Evolutionary conservation across 73 alveolate genomes (phyloP).

Genomic region (Paramecium tetraurelia): DNA sequence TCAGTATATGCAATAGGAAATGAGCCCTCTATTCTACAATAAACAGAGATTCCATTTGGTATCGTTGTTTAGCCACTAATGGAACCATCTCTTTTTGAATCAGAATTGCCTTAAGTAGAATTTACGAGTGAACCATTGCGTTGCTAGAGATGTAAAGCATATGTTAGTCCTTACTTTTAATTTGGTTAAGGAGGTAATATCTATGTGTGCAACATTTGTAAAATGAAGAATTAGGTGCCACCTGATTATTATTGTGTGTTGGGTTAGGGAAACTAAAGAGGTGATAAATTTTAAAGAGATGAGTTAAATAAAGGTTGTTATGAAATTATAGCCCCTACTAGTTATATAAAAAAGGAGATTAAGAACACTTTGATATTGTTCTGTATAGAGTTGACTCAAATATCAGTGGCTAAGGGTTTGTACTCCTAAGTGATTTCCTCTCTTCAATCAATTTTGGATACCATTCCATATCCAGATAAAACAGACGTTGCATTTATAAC

Average conservation of each 20-base stretch:
- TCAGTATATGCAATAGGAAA: constrained; percentile 56
- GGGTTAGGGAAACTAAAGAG: constrained; percentile 57
- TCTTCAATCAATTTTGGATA: constrained; percentile 62
- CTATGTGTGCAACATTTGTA: constrained; percentile 74
- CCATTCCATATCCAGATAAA: constrained; percentile 69
- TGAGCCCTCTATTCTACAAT: constrained; percentile 45
- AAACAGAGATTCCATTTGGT: constrained; percentile 56
- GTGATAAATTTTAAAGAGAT: constrained; percentile 68
- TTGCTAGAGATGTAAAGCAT: constrained; percentile 75
- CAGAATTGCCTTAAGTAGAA: constrained; percentile 35
- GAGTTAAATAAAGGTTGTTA: constrained; percentile 77
- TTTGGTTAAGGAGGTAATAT: constrained; percentile 69
- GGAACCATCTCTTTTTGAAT: constrained; percentile 43
- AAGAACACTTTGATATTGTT: constrained; percentile 59
- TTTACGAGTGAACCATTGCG: constrained; percentile 65
- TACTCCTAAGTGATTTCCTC: constrained; percentile 60
- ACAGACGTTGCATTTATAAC: constrained; percentile 74
- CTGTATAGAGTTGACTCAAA: constrained; percentile 70
- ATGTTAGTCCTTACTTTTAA: constrained; percentile 71
- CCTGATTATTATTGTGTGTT: constrained; percentile 59
- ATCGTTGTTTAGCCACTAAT: constrained; percentile 46
- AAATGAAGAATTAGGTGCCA: constrained; percentile 67
- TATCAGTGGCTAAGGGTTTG: constrained; percentile 62
- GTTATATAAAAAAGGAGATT: constrained; percentile 59
- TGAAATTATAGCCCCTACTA: constrained; percentile 75